Evolutionary conservation across 345 rosid species (phyloP).

Genomic region (Camelina sativa): DNA sequence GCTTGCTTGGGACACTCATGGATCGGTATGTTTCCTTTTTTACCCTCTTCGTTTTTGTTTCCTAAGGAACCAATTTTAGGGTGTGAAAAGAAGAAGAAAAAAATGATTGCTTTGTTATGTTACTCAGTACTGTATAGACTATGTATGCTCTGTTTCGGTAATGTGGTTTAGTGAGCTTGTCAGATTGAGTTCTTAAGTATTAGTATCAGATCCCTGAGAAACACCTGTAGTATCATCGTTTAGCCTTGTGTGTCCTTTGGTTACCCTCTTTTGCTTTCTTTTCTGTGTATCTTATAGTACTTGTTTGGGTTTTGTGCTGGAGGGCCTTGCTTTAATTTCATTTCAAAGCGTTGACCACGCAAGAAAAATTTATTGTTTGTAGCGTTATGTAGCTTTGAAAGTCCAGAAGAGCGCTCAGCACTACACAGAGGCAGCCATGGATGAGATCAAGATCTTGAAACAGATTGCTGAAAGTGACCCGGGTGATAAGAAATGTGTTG

Average conservation of each 20-base stretch:
- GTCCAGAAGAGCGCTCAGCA: constrained; percentile 96
- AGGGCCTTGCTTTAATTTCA: not conserved
- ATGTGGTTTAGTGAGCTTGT: not conserved
- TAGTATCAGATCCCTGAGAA: too few relatives aligned
- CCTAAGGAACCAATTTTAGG: not conserved
- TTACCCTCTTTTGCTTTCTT: not conserved
- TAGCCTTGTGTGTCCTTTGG: not conserved
- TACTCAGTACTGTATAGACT: not conserved
- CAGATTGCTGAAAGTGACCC: constrained; percentile 89
- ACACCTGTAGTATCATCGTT: too few relatives aligned
- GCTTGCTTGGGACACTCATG: constrained; percentile 91
- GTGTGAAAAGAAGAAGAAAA: not conserved
- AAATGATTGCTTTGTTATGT: not conserved
- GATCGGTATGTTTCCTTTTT: constrained; percentile 51
- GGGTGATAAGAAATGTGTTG: constrained; percentile 69
- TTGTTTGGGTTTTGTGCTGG: not conserved
- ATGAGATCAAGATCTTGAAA: constrained; percentile 83
- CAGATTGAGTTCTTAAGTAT: too few relatives aligned
- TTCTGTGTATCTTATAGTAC: not conserved
- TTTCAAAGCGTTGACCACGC: not conserved
- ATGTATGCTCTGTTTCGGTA: not conserved
- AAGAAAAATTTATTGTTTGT: constrained; percentile 56
- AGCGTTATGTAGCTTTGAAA: constrained; percentile 94
- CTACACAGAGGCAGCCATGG: constrained; percentile 96
- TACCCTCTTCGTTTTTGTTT: not conserved